Base-by-base conservation (phyloP, 2,329 filamentous ascomycete genomes). In the Ascochyta viciae-villosae region DNA sequence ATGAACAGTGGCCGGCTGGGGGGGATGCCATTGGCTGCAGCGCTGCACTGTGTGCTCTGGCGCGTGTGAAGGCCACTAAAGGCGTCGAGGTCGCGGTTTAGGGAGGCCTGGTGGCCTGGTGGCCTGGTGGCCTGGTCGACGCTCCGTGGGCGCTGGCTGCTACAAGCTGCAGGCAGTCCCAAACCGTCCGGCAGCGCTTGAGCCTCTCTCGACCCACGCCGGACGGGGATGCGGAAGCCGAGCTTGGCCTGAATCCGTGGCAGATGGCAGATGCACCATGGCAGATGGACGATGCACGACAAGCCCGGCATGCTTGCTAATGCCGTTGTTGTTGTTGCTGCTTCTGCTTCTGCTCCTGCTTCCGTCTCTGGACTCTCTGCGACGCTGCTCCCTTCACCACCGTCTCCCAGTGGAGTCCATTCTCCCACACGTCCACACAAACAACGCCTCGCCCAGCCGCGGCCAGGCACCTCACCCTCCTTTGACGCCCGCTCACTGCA, bases 321-420 rank as follows among this genome's bases (percentile, higher is more conserved):
- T 15, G 27, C 27, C 12, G 9, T 10, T 29, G 27, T 10, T 29
- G 7, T 3, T 29, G 6, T 10, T 29, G 27, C 9, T 29, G 27
- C 27, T 29, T 29, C 3, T 29, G 27, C 27, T 29, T 7, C 27
- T 45, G 42, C 42, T 29, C 22, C 24, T 19, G 29, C 26, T 26
- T 24, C 22, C 50, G 46, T 33, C 60, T 57, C n/a, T n/a, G n/a
- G n/a, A n/a, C n/a, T n/a, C n/a, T n/a, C 53, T 61, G 61, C 57
- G 53, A 62, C 61, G 58, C 60, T 46, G 50, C 57, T 47, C 52
- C 57, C 58, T 56, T 63, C 57, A 64, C 57, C 56, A 57, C 62
- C 54, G 61, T 61, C 62, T 55, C 49, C 58, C 38, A 35, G 48
- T 38, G 40, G 31, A 51, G 48, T 35, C n/a, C 23, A 19, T 13